Evolutionary conservation across 2,329 filamentous ascomycete genomes (phyloP), one percentile per base, ranked within the genome.

Genomic region (Fusarium nelsonii): DNA sequence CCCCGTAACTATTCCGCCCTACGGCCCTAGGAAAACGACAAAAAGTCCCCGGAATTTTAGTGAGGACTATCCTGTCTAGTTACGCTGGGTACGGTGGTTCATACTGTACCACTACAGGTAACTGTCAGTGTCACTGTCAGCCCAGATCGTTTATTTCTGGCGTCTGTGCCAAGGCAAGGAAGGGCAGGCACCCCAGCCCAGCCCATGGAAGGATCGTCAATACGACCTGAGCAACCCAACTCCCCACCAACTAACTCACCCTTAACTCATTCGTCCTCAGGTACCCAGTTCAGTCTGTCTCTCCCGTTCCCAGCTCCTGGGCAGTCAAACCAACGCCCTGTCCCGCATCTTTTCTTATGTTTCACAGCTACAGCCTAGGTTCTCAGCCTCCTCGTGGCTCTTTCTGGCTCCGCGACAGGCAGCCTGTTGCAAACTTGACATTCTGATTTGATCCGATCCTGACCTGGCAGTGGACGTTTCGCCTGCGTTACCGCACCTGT

Each of bases 321-420:
- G 23, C 23, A 26, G 48, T 51, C n/a, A 49, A 55, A 40, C 40
- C 50, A 68, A 68, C 63, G 49, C 43, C 28, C 43, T n/a, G 28
- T 45, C 36, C 32, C 23, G 14, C 36, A 58, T 44, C 36, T 26
- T 61, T 45, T 69, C 62, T 63, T 52, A 68, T 69, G 67, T 70
- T 69, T 63, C 67, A 70, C 67, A 45, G 33, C 36, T 20, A 53
- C 57, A 53, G 63, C 58, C 66, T 70, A 30, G 30, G 30, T 30
- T 67, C 45, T 54, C 62, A 69, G 66, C 66, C 67, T 69, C 41
- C 43, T 63, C 46, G 61, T 61, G 55, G 65, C 65, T 53, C 51
- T 48, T 30, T 41, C 52, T 58, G 53, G 53, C 52, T 63, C 58
- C 53, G 53, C 49, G 41, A 51, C 59, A 58, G 52, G 41, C 39